These are phyloP conservation scores for Kernera saxatilis DNA, from an alignment of 345 rosid genomes.

Conservation along the genomic window DNA sequence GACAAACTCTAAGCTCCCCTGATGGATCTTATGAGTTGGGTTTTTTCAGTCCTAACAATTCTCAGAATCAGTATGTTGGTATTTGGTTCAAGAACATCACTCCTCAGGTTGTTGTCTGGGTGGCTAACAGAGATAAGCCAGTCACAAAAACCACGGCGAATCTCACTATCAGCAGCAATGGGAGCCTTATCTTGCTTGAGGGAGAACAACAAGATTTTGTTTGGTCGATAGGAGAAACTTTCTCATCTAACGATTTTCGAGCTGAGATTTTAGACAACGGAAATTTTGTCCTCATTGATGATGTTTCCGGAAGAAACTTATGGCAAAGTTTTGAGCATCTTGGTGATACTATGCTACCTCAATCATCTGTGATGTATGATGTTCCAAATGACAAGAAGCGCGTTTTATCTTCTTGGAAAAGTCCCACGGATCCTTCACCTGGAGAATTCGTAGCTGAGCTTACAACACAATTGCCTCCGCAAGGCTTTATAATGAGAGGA, in stretches of 20 bases:
- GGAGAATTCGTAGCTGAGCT: slow-evolving; percentile 29
- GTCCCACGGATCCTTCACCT: slow-evolving; percentile 25
- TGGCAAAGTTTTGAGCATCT: slow-evolving; percentile 35
- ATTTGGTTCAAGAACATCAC: slow-evolving; percentile 41
- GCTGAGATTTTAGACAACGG: slow-evolving; percentile 27
- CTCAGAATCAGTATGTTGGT: slow-evolving; percentile 38
- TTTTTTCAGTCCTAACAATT: slow-evolving; percentile 27
- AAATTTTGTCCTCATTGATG: slow-evolving; percentile 25
- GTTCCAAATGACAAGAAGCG: background rate
- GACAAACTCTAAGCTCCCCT: slow-evolving; percentile 25
- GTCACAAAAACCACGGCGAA: slow-evolving; percentile 22
- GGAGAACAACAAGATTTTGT: slow-evolving; percentile 24
- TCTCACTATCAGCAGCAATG: slow-evolving; percentile 24
- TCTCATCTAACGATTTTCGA: slow-evolving; percentile 17
- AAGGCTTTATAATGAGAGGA: slow-evolving; percentile 27
- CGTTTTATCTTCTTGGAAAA: slow-evolving; percentile 25
- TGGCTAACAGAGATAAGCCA: slow-evolving; percentile 49
- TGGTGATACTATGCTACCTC: slow-evolving; percentile 26
- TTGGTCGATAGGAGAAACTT: slow-evolving; percentile 23
- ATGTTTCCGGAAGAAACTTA: background rate
- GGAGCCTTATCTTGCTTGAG: slow-evolving; percentile 24
- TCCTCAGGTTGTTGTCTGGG: slow-evolving; percentile 36
- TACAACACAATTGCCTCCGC: slow-evolving; percentile 27
- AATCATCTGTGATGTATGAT: slow-evolving; percentile 26
- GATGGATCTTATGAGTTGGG: slow-evolving; percentile 33